Evolutionary conservation across 164 flowering plant genomes (phyloP), one percentile per base, ranked within the genome.

Genomic region (Santalum album): DNA sequence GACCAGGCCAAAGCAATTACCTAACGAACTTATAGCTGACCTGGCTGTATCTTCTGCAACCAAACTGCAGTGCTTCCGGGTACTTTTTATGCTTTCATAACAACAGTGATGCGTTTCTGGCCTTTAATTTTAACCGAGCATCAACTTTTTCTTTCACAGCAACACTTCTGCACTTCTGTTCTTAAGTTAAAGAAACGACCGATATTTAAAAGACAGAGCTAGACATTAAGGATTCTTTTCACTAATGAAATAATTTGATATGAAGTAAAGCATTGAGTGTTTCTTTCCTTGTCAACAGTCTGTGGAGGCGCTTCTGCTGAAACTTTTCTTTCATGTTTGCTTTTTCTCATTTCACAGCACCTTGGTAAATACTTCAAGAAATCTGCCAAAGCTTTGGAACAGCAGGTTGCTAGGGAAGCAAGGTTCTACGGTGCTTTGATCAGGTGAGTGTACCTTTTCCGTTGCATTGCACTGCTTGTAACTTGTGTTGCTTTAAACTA

Each of bases 351-450:
- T 20, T 23, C 71, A 58, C 86, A 89, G 97, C 72, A 77, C 60
- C 80, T 92, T 43, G 81, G 99, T 36, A 89, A 82, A 73, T 92
- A 92, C 60, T 79, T 92, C 54, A 92, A 80, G 77, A 87, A 89
- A 72, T 87, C 96, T 51, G 87, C 90, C 53, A 85, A 87, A 72
- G 78, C 83, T 64, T 70, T 92, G 76, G 96, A 92, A 49, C 78
- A 80, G 66, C 95, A 87, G 64, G 70, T 92, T 67, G 78, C 84
- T 32, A 70, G 85, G 72, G 99, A 89, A 68, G 87, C 88, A 56
- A 78, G 96, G 70, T 92, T 92, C 66, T 92, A 87, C 66, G 96
- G 97, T 63, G 91, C 96, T 54, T 77, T 92, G 46, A 92, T 89
- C 64, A 82, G 99, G 99, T 92, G 54, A 60, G 64, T 34, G 1